Conservation (phyloP, 2,329 filamentous ascomycete species). For the Paecilomyces dactylethromorphus region DNA sequence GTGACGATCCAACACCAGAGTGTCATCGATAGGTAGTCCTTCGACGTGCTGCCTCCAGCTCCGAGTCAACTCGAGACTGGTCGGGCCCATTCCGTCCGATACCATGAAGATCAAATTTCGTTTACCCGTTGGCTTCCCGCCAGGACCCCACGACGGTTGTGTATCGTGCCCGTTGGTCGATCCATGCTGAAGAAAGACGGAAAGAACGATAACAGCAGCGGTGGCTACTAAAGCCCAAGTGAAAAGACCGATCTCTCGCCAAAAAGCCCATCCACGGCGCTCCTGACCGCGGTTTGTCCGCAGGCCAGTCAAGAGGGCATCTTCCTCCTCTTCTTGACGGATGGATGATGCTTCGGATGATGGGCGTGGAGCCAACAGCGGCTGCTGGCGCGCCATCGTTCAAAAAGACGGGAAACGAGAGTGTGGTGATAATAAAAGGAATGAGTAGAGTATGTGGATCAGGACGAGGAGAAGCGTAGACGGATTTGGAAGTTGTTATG, state of each 20-base stretch:
- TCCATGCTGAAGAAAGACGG: slow-evolving; percentile 70
- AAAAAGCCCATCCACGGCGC: slow-evolving; percentile 47
- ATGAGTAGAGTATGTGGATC: background rate
- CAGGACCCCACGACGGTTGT: slow-evolving; percentile 28
- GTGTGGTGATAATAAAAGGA: background rate
- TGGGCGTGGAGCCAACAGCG: slow-evolving; percentile 48
- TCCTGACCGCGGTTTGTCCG: slow-evolving; percentile 22
- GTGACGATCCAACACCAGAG: slow-evolving; percentile 75
- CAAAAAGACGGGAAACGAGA: background rate
- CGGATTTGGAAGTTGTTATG: background rate
- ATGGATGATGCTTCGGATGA: slow-evolving; percentile 53
- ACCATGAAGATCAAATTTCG: slow-evolving; percentile 98
- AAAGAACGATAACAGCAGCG: slow-evolving; percentile 68
- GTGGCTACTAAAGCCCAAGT: slow-evolving; percentile 79
- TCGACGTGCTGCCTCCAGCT: slow-evolving; percentile 75
- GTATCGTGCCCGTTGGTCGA: slow-evolving; percentile 34
- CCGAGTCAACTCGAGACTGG: slow-evolving; percentile 78
- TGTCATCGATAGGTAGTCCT: slow-evolving; percentile 66
- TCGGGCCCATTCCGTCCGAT: slow-evolving; percentile 95
- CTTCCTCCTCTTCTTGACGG: slow-evolving; percentile 53
- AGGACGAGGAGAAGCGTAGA: background rate
- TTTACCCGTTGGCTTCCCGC: slow-evolving; percentile 55
- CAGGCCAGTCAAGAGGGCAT: slow-evolving; percentile 56
- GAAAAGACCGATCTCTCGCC: slow-evolving; percentile 71
- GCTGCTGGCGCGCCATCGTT: slow-evolving; percentile 39